Evolutionary conservation across 139 green algal genomes (phyloP), one percentile per base, ranked within the genome.

Genomic region (Zygnema cylindricum): DNA sequence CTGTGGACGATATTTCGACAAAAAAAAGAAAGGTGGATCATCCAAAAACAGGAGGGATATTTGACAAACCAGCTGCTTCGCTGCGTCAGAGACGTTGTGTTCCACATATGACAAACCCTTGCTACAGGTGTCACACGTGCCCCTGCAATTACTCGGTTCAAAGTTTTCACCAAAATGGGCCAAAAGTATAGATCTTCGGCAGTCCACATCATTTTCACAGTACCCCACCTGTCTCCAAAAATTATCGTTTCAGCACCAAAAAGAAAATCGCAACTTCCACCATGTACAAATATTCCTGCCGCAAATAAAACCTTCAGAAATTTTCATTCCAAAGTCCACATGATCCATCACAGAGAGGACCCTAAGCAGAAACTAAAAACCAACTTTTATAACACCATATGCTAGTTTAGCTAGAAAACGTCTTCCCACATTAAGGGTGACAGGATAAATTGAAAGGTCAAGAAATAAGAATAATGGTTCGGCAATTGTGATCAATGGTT

Each of bases 161-260:
- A 93, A 93, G 30, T 76, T 86, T 75, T 93, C 88, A 1, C 81
- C 88, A 78, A 93, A 93, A 75, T 93, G 82, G n/a, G 40, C 42
- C n/a, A 93, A 71, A 39, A 84, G 90, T 40, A 91, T 49, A 39
- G 86, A 43, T 16, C 90, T 54, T n/a, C 90, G 35, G 69, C 90
- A 93, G 79, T 93, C 90, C 43, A 93, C 63, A 33, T 92, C 79
- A 57, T 93, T 93, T 69, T 93, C 90, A 54, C 90, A 93, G 41
- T 93, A 93, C 0, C 81, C 41, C 35, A 93, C 90, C 88, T 92
- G 76, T 16, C 7, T 16, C 71, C 49, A 63, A 16, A 63, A 25
- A 7, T 16, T 63, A 7, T 63, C 49, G n/a, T n/a, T n/a, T 16
- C 16, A 63, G 16, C 7, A 63, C 49, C 7, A 25, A 16, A 63